Evolutionary conservation across 768 basidiomycete genomes (phyloP).

Genomic region (Boletus rubropictus): DNA sequence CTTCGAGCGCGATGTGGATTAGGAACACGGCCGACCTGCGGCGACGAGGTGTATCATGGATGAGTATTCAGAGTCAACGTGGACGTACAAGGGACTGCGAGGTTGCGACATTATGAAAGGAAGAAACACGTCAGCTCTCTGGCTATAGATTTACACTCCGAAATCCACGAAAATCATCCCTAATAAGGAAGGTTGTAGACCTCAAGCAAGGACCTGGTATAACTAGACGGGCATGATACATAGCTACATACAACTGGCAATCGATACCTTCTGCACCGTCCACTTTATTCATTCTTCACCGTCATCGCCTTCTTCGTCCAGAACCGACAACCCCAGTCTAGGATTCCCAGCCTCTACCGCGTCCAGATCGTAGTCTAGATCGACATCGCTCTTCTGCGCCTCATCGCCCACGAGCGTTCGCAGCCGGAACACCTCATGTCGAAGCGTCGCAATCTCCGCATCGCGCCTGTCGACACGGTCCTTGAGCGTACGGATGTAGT

Average conservation of each 20-base stretch:
- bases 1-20: slow-evolving; percentile 73
- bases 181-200: slow-evolving; percentile 9
- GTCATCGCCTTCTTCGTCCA: slow-evolving; percentile 34
- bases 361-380: slow-evolving; percentile 29
- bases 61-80: background rate
- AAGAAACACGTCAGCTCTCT: background rate
- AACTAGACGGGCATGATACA: slow-evolving; percentile 9
- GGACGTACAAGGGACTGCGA: slow-evolving; percentile 40
- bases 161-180: slow-evolving; percentile 23
- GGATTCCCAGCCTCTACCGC: slow-evolving; percentile 21
- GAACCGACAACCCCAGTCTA: slow-evolving; percentile 17
- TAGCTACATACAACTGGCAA: slow-evolving; percentile 2
- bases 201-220: slow-evolving; percentile 1
- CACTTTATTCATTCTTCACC: slow-evolving; percentile 17
- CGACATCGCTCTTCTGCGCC: slow-evolving; percentile 19
- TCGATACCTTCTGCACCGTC: background rate
- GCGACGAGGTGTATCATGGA: background rate
- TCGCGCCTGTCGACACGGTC: slow-evolving; percentile 75
- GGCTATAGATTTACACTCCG: slow-evolving; percentile 19
- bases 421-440: slow-evolving; percentile 61
- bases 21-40: slow-evolving; percentile 64
- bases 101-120: slow-evolving; percentile 14
- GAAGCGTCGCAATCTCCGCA: slow-evolving; percentile 62
- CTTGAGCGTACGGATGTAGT: slow-evolving; percentile 74
- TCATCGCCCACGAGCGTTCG: slow-evolving; percentile 33